Conservation (phyloP, 1,284 basidiomycete species). For the Phellinidium pouzarii region DNA sequence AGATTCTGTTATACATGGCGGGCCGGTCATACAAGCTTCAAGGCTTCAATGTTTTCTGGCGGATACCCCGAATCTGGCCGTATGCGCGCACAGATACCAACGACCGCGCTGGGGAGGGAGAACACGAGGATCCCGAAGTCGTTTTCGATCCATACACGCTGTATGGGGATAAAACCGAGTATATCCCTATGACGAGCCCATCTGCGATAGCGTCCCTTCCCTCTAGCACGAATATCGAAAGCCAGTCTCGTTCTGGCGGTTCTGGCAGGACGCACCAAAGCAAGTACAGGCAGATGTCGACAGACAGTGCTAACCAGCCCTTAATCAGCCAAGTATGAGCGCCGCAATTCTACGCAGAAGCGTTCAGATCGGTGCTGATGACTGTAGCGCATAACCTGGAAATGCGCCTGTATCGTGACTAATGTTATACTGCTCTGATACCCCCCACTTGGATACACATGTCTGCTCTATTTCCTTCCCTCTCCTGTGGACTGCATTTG, state of each 20-base stretch:
- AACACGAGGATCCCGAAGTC: not conserved
- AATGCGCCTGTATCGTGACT: no score
- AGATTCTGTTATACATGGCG: conserved; percentile 11
- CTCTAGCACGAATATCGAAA: not conserved
- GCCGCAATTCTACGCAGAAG: no score
- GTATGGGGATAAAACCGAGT: not conserved
- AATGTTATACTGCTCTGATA: no score
- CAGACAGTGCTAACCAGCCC: not conserved
- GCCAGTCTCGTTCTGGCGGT: not conserved
- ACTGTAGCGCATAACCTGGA: no score
- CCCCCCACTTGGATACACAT: no score
- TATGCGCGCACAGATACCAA: not conserved
- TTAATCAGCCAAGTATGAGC: not conserved
- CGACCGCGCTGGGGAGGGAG: not conserved
- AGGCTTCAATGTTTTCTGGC: conserved; percentile 11
- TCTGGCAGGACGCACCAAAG: not conserved
- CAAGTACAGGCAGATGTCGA: conserved; percentile 3
- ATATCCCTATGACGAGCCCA: not conserved
- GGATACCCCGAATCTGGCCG: conserved; percentile 1
- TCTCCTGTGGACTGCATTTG: no score
- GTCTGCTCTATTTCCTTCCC: no score
- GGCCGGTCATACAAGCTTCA: conserved; percentile 6
- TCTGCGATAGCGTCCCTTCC: not conserved
- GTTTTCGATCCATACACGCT: not conserved
- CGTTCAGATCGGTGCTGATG: no score